phyloP scores from a whole-genome alignment of 177 flowering plant species.

The Vitis hybrid region DNA sequence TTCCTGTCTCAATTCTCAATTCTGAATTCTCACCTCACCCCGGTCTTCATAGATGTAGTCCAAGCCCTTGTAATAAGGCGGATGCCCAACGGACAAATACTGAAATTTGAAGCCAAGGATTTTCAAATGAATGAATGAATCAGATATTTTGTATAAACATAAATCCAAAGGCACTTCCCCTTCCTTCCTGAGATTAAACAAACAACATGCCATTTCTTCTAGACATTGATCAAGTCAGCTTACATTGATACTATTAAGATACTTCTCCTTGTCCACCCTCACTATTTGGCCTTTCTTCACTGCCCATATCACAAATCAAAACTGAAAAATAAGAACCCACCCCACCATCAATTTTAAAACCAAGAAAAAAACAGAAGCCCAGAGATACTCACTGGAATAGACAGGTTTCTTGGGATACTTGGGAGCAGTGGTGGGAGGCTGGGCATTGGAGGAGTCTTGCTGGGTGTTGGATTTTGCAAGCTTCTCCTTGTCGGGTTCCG shows the following conservation, averaged over 20 bases:
- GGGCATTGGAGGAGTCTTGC: conserved; percentile 30
- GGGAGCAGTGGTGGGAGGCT: conserved; percentile 21
- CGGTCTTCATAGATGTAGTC: conserved; percentile 95
- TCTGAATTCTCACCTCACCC: conserved; percentile 48
- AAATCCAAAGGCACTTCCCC: background rate
- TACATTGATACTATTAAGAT: conserved; percentile 83
- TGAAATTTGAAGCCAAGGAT: conserved; percentile 24
- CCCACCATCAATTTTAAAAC: background rate
- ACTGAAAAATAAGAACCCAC: background rate
- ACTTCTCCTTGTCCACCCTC: conserved; percentile 90
- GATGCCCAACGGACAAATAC: conserved; percentile 94
- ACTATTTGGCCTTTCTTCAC: conserved; percentile 98
- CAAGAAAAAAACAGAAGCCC: background rate
- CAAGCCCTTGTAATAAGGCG: conserved; percentile 86
- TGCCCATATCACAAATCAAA: conserved; percentile 25
- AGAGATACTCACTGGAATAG: conserved; percentile 53
- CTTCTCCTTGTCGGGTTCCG: conserved; percentile 44
- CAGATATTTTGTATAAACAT: background rate
- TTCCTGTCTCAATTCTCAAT: no score
- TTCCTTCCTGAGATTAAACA: no score
- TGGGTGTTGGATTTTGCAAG: conserved; percentile 22
- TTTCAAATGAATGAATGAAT: background rate
- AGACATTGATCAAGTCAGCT: conserved; percentile 19
- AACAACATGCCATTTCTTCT: background rate
- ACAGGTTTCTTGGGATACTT: conserved; percentile 60